phyloP scores from a whole-genome alignment of 1,284 basidiomycete genomes.

The Uromyces viciae-fabae region DNA sequence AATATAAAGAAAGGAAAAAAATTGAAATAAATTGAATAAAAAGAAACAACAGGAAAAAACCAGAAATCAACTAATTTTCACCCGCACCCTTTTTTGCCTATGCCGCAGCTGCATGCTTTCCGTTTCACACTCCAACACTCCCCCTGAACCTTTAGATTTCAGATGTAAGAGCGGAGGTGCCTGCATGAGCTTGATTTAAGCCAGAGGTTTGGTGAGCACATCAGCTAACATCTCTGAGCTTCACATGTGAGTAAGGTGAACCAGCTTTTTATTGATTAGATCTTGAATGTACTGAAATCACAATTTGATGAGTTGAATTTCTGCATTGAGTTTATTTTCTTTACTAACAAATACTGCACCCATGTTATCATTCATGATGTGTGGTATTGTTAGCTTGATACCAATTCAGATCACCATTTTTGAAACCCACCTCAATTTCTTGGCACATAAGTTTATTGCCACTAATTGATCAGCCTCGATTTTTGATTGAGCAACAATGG shows the following conservation, averaged over 20 bases:
- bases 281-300: neutral
- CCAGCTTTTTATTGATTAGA: neutral
- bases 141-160: neutral
- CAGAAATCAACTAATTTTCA: too few species aligned
- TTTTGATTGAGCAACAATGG: constrained; percentile 3
- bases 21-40: too few species aligned
- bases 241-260: neutral
- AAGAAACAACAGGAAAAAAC: too few species aligned
- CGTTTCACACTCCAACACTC: constrained; percentile 7
- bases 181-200: neutral
- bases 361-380: neutral
- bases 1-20: too few species aligned
- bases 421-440: neutral
- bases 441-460: neutral
- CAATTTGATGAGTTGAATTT: neutral
- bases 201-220: neutral
- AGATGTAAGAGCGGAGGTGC: neutral
- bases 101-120: too few species aligned
- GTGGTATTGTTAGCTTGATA: neutral
- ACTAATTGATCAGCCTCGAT: constrained; percentile 9
- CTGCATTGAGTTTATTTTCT: neutral
- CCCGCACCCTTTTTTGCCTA: too few species aligned
- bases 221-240: neutral
- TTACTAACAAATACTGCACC: neutral
- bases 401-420: neutral